Evolutionary conservation across 108 stramenopile genomes (phyloP).

Genomic region (Fistulifera solaris): DNA sequence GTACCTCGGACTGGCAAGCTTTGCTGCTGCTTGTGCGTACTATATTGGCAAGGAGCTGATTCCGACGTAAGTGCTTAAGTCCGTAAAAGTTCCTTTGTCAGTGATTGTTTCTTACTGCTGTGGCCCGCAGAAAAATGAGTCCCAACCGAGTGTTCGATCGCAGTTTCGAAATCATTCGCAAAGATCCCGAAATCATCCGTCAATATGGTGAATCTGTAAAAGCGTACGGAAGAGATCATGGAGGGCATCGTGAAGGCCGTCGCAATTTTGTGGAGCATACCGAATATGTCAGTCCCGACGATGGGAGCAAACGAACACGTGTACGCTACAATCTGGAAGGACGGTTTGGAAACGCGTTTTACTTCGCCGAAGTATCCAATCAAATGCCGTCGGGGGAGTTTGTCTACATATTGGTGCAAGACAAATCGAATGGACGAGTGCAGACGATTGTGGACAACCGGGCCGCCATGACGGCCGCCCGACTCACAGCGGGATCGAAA

Average conservation of each 20-base stretch:
- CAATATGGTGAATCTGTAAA: conserved; percentile 83
- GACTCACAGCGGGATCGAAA: conserved; percentile 55
- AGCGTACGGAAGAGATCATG: conserved; percentile 91
- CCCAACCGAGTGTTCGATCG: conserved; percentile 82
- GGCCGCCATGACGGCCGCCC: conserved; percentile 46
- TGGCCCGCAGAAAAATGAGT: conserved; percentile 77
- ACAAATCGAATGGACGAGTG: conserved; percentile 72
- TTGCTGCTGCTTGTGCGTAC: conserved; percentile 73
- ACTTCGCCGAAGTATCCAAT: conserved; percentile 78
- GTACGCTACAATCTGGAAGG: conserved; percentile 93
- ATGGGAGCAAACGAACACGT: conserved; percentile 81
- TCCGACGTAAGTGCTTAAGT: conserved; percentile 23
- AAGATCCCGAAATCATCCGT: conserved; percentile 54
- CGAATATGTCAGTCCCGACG: conserved; percentile 66
- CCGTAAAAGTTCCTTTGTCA: not conserved
- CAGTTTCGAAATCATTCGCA: conserved; percentile 45
- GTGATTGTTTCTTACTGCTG: conserved; percentile 3
- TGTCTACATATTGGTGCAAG: conserved; percentile 92
- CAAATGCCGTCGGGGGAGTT: conserved; percentile 84
- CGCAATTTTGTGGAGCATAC: conserved; percentile 94
- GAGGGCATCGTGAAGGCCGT: conserved; percentile 90
- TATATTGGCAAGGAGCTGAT: conserved; percentile 64
- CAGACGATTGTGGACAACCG: conserved; percentile 76
- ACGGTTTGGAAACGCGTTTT: conserved; percentile 68
- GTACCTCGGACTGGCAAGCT: conserved; percentile 61